Percentiles rank a stretch among this genome's conserved stretches.
These are phyloP conservation scores for Rhexocercosporidium sp. DNA, from an alignment of 2,329 filamentous ascomycete genomes.

Conservation along the genomic window DNA sequence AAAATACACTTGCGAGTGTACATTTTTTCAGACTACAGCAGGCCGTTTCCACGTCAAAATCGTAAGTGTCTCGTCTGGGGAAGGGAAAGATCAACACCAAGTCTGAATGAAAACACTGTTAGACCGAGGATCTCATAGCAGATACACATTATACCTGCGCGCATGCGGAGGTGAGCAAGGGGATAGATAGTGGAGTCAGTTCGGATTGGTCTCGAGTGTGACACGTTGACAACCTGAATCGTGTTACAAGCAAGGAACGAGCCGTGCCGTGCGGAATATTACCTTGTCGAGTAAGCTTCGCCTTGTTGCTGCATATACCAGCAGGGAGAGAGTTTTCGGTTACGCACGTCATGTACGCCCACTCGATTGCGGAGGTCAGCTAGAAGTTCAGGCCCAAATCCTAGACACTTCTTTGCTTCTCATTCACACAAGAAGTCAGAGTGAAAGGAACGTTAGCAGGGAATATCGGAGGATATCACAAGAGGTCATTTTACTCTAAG, in stretches of 20 bases:
- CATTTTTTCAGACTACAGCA: not conserved
- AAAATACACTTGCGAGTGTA: not conserved
- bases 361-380: not conserved
- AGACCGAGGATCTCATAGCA: no score
- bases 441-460: no score
- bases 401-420: not conserved
- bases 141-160: not conserved
- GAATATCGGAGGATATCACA: no score
- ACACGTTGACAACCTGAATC: not conserved
- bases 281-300: not conserved
- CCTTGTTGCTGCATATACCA: not conserved
- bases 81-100: not conserved
- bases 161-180: not conserved
- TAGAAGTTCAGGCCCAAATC: not conserved
- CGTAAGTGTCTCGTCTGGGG: no score
- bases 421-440: not conserved
- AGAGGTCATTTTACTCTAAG: no score
- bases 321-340: not conserved
- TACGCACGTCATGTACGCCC: not conserved
- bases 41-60: not conserved
- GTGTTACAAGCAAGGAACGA: not conserved
- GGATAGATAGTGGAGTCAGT: not conserved
- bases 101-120: not conserved
- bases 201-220: not conserved
- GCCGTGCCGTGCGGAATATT: not conserved